Conservation (phyloP, 2,329 filamentous ascomycete species). For the Plenodomus biglobosus region DNA sequence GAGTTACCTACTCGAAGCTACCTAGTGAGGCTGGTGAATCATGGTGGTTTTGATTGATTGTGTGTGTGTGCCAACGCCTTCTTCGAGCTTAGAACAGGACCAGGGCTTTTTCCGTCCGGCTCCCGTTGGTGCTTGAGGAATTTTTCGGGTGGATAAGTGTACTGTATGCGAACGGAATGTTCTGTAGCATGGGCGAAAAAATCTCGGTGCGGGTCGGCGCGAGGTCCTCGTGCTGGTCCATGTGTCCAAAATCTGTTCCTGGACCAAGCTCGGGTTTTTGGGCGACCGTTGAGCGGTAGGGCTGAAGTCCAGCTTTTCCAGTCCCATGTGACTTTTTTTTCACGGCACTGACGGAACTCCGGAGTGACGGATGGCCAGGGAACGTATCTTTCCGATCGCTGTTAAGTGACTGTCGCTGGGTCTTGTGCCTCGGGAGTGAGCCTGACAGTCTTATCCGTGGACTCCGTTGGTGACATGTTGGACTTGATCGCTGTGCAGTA, state of each 20-base stretch:
- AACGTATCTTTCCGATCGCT: slow-evolving; percentile 1
- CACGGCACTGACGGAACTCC: not conserved
- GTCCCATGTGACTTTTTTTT: not conserved
- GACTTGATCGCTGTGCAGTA: slow-evolving; percentile 3
- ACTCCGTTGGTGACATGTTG: not conserved
- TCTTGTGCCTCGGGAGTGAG: too few species aligned
- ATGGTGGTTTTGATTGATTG: not conserved
- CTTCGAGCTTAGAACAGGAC: not conserved
- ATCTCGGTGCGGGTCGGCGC: slow-evolving; percentile 11
- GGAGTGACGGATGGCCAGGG: not conserved
- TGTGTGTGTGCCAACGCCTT: not conserved
- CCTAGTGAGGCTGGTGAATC: too few species aligned
- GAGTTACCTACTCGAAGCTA: not conserved
- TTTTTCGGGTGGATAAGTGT: not conserved
- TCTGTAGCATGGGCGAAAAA: not conserved
- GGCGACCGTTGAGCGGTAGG: not conserved
- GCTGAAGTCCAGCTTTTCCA: not conserved
- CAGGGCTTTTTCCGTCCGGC: not conserved
- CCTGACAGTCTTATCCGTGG: not conserved
- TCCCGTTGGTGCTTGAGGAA: not conserved
- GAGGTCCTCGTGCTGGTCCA: not conserved
- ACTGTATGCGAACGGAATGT: not conserved
- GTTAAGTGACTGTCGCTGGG: too few species aligned
- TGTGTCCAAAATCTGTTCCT: not conserved
- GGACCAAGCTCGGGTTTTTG: not conserved